Conservation (phyloP, 2,329 filamentous ascomycete genomes). For the Trichoderma breve region DNA sequence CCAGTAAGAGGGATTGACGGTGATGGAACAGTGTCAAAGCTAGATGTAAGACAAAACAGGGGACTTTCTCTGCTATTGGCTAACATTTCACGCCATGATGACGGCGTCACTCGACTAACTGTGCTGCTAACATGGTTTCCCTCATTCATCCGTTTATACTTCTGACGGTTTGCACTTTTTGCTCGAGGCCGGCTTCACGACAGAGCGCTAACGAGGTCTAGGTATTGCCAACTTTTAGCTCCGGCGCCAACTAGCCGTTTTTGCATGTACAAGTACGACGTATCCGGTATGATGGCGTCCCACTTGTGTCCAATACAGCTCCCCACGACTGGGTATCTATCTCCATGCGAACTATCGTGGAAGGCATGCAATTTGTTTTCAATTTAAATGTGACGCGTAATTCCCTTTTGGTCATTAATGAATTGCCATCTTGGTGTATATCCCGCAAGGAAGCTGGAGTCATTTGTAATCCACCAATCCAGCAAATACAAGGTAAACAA, state of each 20-base stretch:
- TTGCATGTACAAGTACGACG: not conserved
- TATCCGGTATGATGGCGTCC: not conserved
- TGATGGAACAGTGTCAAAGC: too few relatives aligned
- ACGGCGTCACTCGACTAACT: not conserved
- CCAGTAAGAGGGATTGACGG: too few relatives aligned
- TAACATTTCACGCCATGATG: not conserved
- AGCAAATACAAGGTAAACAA: not conserved
- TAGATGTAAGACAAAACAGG: not conserved
- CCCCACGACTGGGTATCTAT: not conserved
- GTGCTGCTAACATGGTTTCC: not conserved
- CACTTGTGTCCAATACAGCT: not conserved
- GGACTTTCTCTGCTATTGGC: not conserved
- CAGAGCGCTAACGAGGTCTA: not conserved
- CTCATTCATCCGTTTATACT: not conserved
- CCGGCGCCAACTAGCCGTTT: slow-evolving; percentile 8
- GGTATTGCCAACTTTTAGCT: not conserved
- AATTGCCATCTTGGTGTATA: not conserved
- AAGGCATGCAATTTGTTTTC: not conserved
- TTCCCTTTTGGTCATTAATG: not conserved
- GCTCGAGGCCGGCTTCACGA: not conserved
- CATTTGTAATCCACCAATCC: not conserved
- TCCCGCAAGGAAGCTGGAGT: not conserved
- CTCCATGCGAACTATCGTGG: not conserved
- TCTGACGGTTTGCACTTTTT: not conserved
- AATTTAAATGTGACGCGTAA: not conserved